Percentiles rank a stretch among this genome's conserved stretches.
Conservation (phyloP, 2,329 filamentous ascomycete genomes). For the Sclerotinia borealis region DNA sequence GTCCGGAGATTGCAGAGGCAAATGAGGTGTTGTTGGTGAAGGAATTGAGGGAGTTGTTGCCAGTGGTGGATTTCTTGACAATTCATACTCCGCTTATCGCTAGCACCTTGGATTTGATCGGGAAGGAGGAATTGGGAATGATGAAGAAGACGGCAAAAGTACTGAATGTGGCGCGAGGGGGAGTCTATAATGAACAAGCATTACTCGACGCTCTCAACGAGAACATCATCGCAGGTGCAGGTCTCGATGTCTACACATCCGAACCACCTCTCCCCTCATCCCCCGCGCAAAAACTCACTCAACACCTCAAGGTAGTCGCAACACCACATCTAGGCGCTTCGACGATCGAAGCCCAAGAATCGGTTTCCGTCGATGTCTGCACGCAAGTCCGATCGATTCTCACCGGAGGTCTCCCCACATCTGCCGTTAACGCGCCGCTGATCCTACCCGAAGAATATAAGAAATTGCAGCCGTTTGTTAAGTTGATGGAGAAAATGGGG, state of each 20-base stretch:
- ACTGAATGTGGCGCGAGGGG: slow-evolving; percentile 73
- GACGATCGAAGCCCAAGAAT: slow-evolving; percentile 78
- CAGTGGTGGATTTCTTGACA: slow-evolving; percentile 67
- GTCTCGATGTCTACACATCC: slow-evolving; percentile 71
- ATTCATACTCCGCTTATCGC: slow-evolving; percentile 77
- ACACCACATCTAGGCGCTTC: slow-evolving; percentile 77
- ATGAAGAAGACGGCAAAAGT: slow-evolving; percentile 73
- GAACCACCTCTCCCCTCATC: slow-evolving; percentile 61
- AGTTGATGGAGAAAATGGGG: slow-evolving; percentile 73
- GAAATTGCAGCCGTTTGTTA: slow-evolving; percentile 70
- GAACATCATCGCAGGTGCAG: slow-evolving; percentile 68
- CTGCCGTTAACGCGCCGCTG: slow-evolving; percentile 73
- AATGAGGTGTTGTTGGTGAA: slow-evolving; percentile 60
- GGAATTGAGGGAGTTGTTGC: slow-evolving; percentile 54
- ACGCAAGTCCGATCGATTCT: slow-evolving; percentile 72
- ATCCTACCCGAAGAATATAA: slow-evolving; percentile 76
- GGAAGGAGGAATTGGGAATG: slow-evolving; percentile 54
- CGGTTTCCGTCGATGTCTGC: slow-evolving; percentile 77
- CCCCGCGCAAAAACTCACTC: slow-evolving; percentile 55
- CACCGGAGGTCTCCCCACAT: slow-evolving; percentile 64
- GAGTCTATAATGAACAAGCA: slow-evolving; percentile 72
- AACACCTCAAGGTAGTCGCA: slow-evolving; percentile 65
- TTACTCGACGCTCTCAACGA: slow-evolving; percentile 63
- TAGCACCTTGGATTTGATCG: slow-evolving; percentile 68
- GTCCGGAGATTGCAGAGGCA: slow-evolving; percentile 60